Base-by-base conservation (phyloP, 2,329 filamentous ascomycete genomes). In the Clonostachys solani region DNA sequence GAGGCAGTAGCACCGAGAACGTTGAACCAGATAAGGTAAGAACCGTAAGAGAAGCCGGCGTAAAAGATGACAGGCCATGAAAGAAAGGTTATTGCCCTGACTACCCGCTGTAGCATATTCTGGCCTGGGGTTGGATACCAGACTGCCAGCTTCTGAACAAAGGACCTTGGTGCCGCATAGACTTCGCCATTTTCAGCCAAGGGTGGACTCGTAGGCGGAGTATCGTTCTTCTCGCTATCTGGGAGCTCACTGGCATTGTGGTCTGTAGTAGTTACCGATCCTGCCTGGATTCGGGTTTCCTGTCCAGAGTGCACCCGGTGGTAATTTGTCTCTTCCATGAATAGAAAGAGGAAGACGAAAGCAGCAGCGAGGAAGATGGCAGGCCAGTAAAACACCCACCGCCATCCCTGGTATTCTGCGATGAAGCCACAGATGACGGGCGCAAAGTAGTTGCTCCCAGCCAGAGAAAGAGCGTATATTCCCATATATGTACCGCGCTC, bases 251-350 rank as follows among this genome's bases (percentile, higher is more conserved):
- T 29, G 23, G 23, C 23, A 6, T 29, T 29, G 23, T 4, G 23
- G 23, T 29, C 23, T 29, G 23, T 29, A 10, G 9, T 29, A 10
- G 23, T 29, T 10, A 29, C 23, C 8, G 23, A 9, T 29, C 23
- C 35, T 36, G n/a, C n/a, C 17, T 45, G 16, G 13, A 13, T 29
- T 15, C 18, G 33, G 16, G 33, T 18, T 33, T 45, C 35, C 16
- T 44, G 17, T 12, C 18, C 23, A 33, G 18, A 33, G 9, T 19
- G 42, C 23, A 33, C 19, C 42, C 74, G 65, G 40, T 69, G 61
- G 52, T 83, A 84, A 15, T 73, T 73, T 7, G 78, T 80, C 56
- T 84, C 80, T 52, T 83, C 80, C 50, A 81, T 77, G 54, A 83
- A 77, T 49, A 83, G 63, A 55, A 83, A 80, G 1, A 72, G 49